phyloP scores from a whole-genome alignment of 345 rosid genomes.

The Eucalyptus sp. region DNA sequence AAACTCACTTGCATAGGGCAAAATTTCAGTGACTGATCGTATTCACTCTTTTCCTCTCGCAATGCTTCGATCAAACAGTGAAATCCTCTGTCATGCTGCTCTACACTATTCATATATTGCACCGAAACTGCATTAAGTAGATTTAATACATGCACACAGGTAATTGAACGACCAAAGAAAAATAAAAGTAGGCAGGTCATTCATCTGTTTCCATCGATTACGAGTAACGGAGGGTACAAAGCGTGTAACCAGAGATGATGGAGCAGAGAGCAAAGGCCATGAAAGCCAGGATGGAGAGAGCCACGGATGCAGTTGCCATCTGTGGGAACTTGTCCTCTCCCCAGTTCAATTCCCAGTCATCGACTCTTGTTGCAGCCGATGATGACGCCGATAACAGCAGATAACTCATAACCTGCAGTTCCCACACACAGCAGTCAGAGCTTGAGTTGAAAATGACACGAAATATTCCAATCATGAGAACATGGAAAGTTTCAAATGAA shows the following conservation, averaged over 20 bases:
- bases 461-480: not conserved
- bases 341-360: constrained; percentile 82
- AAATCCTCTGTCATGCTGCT: not conserved
- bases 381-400: constrained; percentile 85
- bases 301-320: constrained; percentile 69
- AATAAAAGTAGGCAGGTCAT: not conserved
- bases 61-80: not conserved
- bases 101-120: not conserved
- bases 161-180: not conserved
- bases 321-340: constrained; percentile 71
- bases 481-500: not conserved
- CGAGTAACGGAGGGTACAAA: constrained; percentile 33
- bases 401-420: constrained; percentile 51
- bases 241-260: constrained; percentile 53
- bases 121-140: not conserved
- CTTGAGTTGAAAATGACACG: not conserved
- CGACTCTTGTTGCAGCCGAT: constrained; percentile 68
- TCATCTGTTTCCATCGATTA: not conserved
- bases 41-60: not conserved
- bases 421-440: not conserved
- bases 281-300: constrained; percentile 53
- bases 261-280: constrained; percentile 62
- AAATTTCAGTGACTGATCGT: not conserved
- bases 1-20: not conserved
- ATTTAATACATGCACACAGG: not conserved